Percentiles rank a stretch among this genome's conserved stretches.
Evolutionary conservation across 1,284 basidiomycete genomes (phyloP).

Genomic region (Limonomyces culmigenus): DNA sequence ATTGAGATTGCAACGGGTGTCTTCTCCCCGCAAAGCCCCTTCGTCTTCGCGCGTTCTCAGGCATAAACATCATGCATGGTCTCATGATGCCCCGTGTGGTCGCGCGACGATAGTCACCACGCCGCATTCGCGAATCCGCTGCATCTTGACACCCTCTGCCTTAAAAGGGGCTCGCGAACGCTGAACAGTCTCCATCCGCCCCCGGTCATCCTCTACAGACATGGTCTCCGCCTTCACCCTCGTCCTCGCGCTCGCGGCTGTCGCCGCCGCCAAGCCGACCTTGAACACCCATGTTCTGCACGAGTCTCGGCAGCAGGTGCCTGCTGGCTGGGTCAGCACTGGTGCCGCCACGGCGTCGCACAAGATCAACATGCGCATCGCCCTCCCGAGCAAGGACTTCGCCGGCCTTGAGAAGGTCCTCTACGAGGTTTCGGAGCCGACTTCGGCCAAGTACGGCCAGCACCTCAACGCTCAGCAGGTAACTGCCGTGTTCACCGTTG

Average conservation of each 20-base stretch:
- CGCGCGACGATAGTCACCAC: no score
- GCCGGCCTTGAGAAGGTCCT: slow-evolving; percentile 18
- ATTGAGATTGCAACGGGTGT: no score
- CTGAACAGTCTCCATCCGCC: no score
- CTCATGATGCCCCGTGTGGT: no score
- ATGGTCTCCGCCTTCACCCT: background rate
- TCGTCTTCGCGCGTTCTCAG: no score
- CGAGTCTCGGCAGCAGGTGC: slow-evolving; percentile 12
- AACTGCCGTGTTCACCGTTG: background rate
- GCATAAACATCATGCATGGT: no score
- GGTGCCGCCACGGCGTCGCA: slow-evolving; percentile 13
- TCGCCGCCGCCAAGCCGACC: background rate
- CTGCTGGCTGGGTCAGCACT: slow-evolving; percentile 13
- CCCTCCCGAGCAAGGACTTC: slow-evolving; percentile 17
- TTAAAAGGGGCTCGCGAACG: no score
- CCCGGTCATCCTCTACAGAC: background rate
- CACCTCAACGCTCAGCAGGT: slow-evolving; percentile 16
- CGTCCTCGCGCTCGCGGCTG: background rate
- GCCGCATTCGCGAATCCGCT: no score
- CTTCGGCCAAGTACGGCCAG: slow-evolving; percentile 14
- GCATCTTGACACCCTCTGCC: no score
- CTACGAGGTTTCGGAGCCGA: slow-evolving; percentile 14
- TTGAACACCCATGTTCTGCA: slow-evolving; percentile 8
- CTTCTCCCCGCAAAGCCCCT: no score
- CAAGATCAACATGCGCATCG: slow-evolving; percentile 16